Conservation (phyloP, 768 basidiomycete genomes). For the Dentipellis fragilis region DNA sequence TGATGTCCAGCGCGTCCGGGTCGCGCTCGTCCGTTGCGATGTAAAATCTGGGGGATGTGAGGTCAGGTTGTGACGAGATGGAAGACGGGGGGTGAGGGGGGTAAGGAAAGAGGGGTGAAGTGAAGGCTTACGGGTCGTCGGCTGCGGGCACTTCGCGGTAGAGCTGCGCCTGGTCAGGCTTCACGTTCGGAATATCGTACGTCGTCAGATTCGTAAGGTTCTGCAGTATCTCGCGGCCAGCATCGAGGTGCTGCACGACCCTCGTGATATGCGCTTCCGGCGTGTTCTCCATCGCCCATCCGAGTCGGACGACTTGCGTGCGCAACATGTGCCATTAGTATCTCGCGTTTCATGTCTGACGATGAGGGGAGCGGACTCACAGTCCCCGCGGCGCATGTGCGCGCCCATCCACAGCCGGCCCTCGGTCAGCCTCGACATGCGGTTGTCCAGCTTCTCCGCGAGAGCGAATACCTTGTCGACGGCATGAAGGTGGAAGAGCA, state of each 20-base stretch:
- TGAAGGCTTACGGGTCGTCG: constrained; percentile 2
- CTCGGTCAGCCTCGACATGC: constrained; percentile 21
- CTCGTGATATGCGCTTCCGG: constrained; percentile 27
- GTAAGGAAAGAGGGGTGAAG: background rate
- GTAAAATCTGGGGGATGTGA: constrained; percentile 19
- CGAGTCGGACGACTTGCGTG: constrained; percentile 20
- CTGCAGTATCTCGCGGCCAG: constrained; percentile 20
- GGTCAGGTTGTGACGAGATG: background rate
- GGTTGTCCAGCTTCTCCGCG: constrained; percentile 20
- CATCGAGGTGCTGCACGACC: constrained; percentile 18
- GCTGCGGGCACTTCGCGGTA: background rate
- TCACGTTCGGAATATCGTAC: constrained; percentile 4
- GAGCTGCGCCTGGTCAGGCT: constrained; percentile 4
- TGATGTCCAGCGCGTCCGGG: constrained; percentile 20
- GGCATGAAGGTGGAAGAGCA: constrained; percentile 1
- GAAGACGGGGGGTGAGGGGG: constrained; percentile 11
- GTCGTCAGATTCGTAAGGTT: background rate
- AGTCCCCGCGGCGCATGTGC: constrained; percentile 36
- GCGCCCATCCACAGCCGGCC: constrained; percentile 32
- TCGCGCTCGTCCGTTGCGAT: constrained; percentile 35
- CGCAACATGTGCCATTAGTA: background rate
- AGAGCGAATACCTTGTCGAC: constrained; percentile 18
- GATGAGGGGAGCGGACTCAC: constrained; percentile 15
- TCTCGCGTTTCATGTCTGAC: background rate
- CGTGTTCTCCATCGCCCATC: constrained; percentile 26